Evolutionary conservation across 2,329 filamentous ascomycete species (phyloP).

Genomic region (Ophiosphaerella herpotricha): DNA sequence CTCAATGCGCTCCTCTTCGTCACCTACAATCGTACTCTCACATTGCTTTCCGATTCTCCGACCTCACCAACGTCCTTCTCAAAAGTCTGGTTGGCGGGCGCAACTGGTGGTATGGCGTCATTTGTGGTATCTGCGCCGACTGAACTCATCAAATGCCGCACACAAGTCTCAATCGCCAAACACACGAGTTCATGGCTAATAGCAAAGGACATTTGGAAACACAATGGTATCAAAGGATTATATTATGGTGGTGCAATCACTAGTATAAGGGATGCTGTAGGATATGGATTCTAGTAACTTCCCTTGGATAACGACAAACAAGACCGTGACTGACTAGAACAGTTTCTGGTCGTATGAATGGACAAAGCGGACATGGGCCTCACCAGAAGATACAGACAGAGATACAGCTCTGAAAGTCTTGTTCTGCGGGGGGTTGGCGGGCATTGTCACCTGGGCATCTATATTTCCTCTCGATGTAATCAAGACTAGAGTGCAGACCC

Average conservation of each 20-base stretch:
- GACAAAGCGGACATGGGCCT: conserved; percentile 63
- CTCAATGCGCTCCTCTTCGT: conserved; percentile 90
- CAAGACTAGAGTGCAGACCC: conserved; percentile 89
- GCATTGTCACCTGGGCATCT: conserved; percentile 84
- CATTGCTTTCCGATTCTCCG: conserved; percentile 54
- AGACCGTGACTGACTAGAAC: background rate
- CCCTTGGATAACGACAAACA: background rate
- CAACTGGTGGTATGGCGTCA: conserved; percentile 79
- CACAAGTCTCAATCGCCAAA: conserved; percentile 64
- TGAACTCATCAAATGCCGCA: conserved; percentile 87
- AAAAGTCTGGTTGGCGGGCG: conserved; percentile 79
- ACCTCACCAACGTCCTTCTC: conserved; percentile 54
- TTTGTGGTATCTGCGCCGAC: conserved; percentile 88
- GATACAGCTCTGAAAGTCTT: conserved; percentile 66
- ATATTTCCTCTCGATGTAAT: conserved; percentile 91
- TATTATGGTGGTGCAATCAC: conserved; percentile 84
- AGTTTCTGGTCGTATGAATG: conserved; percentile 90
- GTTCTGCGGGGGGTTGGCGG: conserved; percentile 84
- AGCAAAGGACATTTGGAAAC: conserved; percentile 63
- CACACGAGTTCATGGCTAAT: conserved; percentile 63
- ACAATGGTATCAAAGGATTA: conserved; percentile 68
- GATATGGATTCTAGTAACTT: conserved; percentile 89
- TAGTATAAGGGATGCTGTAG: conserved; percentile 79
- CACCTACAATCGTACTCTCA: conserved; percentile 84
- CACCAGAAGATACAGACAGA: conserved; percentile 51